Base-by-base conservation (phyloP, 805 yeast genomes). In the Starmerella powellii region DNA sequence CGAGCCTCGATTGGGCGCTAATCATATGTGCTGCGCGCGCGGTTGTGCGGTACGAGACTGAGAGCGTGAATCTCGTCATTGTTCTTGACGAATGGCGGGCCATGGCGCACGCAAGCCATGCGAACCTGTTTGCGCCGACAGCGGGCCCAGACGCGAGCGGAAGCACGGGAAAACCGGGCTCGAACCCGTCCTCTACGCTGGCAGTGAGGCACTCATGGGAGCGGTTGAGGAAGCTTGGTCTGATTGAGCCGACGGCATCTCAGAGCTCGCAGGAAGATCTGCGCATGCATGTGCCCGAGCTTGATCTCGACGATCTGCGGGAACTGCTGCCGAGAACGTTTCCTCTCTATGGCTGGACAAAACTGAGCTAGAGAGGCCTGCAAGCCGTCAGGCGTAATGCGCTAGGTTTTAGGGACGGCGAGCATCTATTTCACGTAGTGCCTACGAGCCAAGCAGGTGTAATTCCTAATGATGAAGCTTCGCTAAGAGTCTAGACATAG, bases 141-240 rank as follows among this genome's bases (percentile, higher is more conserved):
- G 4, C 38, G 6, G 34, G 34, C 35, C 17, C 23, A 4, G 34
- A 12, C 4, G 6, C 19, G 8, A 11, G n/a, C 12, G 8, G n/a
- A 8, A 10, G 29, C 20, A 19, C 24, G 1, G 31, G 37, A 2
- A 41, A 36, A 40, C 49, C 50, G 8, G 49, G 49, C 8, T 27
- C 41, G 10, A 31, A 39, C 8, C 41, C 41, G 11, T 26, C 45
- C 84, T 63, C 76, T 3, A 66, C 75, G 42, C 71, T 65, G 27
- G 72, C 78, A 21, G 68, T 85, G 48, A 68, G 72, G 36, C 72
- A 72, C 31, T 72, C 82, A 29, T 86, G 95, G 95, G 91, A 82
- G 50, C 63, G 71, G 2, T 57, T 86, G 26, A 72, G 72, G 48
- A 63, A 63, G n/a, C 50, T 68, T 23, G 78, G 80, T 1, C 56